Base-by-base conservation (phyloP, 495 filamentous ascomycete species). In the Choiromyces venosus region DNA sequence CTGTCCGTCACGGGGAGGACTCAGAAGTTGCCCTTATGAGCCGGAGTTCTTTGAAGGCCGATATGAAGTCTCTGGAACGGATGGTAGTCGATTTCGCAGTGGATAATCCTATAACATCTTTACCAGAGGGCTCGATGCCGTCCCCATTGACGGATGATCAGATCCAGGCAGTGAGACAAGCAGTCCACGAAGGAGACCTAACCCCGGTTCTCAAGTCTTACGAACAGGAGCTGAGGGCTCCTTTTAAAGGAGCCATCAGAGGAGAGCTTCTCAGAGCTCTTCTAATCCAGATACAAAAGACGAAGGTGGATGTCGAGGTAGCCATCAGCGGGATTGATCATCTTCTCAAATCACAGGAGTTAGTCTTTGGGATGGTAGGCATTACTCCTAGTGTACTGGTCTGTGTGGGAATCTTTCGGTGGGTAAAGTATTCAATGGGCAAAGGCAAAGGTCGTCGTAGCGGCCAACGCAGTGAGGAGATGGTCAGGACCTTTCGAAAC, bases 21-120 rank as follows among this genome's bases (percentile, higher is more conserved):
- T 96, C 92, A 75, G 94, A 97, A 80, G 93, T 99, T 71, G 93
- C 93, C 29, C 90, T 99, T 73, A 95, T 98, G 92, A 96, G 92
- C 83, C 92, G 91, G 67, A 90, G 92, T 75, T 96, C 92, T 76
- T 85, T 99, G 35, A 88, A 91, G 81, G 93, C 92, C 25, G 95
- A 99, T 78, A 89, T 92, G 65, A 92, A 92, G 29, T 97, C 93
- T 76, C 84, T 99, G 64, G 95, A 99, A 82, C 89, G 95, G 44
- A 99, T 99, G 95, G 95, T 98, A 2, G 90, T 98, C 21, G 94
- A 98, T 77, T 99, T 98, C 83, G 91, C 92, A 9, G 84, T 89
- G 21, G 92, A 96, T 71, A 91, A 92, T 77, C 89, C 91, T 7
- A 84, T 86, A 38, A 80, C 85, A 1, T 83, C 86, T 16, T 81